Base-by-base conservation (phyloP, 208 protist genomes). In the Trypanosoma platydactyli region DNA sequence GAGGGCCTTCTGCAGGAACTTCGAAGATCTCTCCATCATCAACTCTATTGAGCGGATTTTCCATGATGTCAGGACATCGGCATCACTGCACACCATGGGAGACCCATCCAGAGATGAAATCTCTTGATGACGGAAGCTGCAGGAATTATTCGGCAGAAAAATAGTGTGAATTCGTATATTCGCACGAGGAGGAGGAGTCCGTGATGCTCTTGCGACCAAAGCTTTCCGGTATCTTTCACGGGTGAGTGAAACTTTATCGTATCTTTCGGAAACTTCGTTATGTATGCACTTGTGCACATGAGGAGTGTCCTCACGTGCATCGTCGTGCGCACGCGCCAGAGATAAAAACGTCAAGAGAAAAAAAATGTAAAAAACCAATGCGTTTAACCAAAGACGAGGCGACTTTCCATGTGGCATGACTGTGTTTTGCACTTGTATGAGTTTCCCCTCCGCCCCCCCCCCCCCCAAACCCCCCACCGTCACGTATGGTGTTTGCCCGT, bases 1-100 rank as follows among this genome's bases (percentile, higher is more conserved):
- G 24, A 84, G 33, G 27, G 72, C 68, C 18, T 44, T 40, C 11
- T 64, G 64, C 16, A 88, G 57, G 42, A 80, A 75, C 7, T 33
- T 42, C 9, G 55, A 42, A 11, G 78, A 63, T 41, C 13, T 33
- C 13, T 76, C 15, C 42, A 79, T 42, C 5, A 77, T 68, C 4
- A 35, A 41, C 0, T 67, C 51, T 13, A 82, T 16, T 9, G 45
- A 29, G 3, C 22, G 40, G 25, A 56, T 29, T 60, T 84, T 88
- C 7, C 29, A 25, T 20, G 57, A 24, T 3, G 78, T 83, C 5
- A 88, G 50, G 4, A 88, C 53, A 61, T 88, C 82, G 2, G 65
- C 58, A 24, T 16, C 55, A 1, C 11, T 45, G 54, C 82, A 88
- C 9, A 12, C 48, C 12, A 64, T 46, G 25, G 9, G 72, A 48